These are phyloP conservation scores for Nakazawaea populi DNA, from an alignment of 805 yeast species.

Conservation along the genomic window DNA sequence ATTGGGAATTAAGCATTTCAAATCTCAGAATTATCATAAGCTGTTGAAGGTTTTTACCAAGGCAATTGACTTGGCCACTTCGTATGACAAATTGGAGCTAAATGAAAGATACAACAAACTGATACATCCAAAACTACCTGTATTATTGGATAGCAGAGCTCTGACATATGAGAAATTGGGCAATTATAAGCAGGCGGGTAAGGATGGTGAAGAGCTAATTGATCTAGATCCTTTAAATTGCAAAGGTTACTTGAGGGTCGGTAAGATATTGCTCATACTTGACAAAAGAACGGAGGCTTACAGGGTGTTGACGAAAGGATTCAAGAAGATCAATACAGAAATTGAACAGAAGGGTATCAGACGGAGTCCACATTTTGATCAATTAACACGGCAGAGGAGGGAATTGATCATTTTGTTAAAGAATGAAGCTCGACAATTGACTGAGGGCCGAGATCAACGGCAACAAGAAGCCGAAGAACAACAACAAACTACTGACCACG, in stretches of 20 bases:
- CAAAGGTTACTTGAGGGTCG: slow-evolving; percentile 42
- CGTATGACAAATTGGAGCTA: slow-evolving; percentile 2
- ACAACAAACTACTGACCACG: background rate
- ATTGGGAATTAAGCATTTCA: slow-evolving; percentile 7
- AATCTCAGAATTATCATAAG: slow-evolving; percentile 1
- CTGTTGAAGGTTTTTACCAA: slow-evolving; percentile 9
- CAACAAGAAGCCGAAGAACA: background rate
- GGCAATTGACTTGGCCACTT: slow-evolving; percentile 3
- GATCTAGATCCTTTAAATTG: slow-evolving; percentile 37
- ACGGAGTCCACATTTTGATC: slow-evolving; percentile 28
- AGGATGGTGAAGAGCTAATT: slow-evolving; percentile 31
- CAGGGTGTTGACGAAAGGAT: slow-evolving; percentile 29
- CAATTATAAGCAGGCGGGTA: slow-evolving; percentile 25
- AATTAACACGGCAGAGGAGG: slow-evolving; percentile 15
- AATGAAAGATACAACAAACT: background rate
- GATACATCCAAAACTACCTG: slow-evolving; percentile 4
- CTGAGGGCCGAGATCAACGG: too few species aligned
- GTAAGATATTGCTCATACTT: slow-evolving; percentile 27
- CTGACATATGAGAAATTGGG: slow-evolving; percentile 41
- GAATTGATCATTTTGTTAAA: slow-evolving; percentile 1
- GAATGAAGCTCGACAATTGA: background rate
- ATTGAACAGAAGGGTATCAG: slow-evolving; percentile 20
- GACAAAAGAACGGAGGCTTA: slow-evolving; percentile 29
- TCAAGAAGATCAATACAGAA: slow-evolving; percentile 29
- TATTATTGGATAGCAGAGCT: slow-evolving; percentile 37